Conservation (phyloP, 805 yeast genomes). For the Saccharomycopsis javanensis region DNA sequence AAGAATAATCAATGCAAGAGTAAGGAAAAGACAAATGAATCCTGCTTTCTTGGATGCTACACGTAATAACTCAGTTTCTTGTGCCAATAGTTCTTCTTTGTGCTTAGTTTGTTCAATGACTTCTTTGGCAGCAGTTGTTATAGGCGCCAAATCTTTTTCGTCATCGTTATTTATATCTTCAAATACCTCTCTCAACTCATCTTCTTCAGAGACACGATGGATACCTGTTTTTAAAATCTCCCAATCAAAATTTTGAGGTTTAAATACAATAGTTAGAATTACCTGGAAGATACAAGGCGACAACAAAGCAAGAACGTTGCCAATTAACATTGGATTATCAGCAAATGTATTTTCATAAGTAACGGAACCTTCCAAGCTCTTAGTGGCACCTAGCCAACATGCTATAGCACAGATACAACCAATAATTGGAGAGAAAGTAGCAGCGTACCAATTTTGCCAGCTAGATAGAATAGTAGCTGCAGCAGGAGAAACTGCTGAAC, state of each 20-base stretch:
- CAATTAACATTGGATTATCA: constrained; percentile 83
- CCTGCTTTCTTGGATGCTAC: constrained; percentile 56
- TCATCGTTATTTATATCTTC: constrained; percentile 14
- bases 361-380: constrained; percentile 32
- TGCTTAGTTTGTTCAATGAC: constrained; percentile 14
- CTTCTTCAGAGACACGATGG: constrained; percentile 61
- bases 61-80: constrained; percentile 42
- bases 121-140: constrained; percentile 11
- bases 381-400: constrained; percentile 52
- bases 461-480: constrained; percentile 54
- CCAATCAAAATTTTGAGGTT: constrained; percentile 71
- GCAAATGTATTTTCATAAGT: constrained; percentile 55
- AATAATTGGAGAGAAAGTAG: constrained; percentile 63
- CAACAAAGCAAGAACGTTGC: constrained; percentile 73
- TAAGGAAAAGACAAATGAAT: constrained; percentile 48
- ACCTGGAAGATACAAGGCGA: constrained; percentile 65
- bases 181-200: constrained; percentile 39
- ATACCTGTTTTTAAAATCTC: constrained; percentile 44
- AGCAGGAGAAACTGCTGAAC: constrained; percentile 78
- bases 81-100: constrained; percentile 28
- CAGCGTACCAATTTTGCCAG: constrained; percentile 61
- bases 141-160: constrained; percentile 6
- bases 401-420: constrained; percentile 68
- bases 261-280: constrained; percentile 50
- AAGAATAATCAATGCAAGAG: constrained; percentile 53